These are phyloP conservation scores for Chromosphaera perkinsii DNA, from an alignment of 208 protist genomes.

Conservation along the genomic window DNA sequence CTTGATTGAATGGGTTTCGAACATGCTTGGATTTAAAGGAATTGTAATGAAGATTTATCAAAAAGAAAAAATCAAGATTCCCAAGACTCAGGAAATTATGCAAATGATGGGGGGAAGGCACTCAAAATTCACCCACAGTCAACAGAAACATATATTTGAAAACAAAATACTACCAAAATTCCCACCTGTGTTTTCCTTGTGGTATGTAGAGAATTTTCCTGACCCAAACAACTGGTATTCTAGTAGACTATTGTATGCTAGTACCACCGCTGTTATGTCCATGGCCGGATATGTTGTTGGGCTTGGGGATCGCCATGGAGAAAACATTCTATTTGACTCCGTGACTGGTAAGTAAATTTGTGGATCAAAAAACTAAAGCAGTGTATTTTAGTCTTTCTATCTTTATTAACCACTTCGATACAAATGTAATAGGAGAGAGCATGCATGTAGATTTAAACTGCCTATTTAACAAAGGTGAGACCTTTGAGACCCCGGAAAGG, in stretches of 20 bases:
- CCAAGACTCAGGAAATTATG: not conserved
- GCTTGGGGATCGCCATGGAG: conserved; percentile 64
- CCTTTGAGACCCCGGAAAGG: conserved; percentile 45
- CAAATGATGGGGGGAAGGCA: too few relatives aligned
- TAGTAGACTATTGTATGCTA: conserved; percentile 47
- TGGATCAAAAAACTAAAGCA: too few relatives aligned
- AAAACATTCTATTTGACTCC: conserved; percentile 74
- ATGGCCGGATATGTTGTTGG: conserved; percentile 66
- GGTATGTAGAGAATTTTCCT: conserved; percentile 63
- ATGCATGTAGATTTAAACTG: conserved; percentile 74
- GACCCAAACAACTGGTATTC: conserved; percentile 59
- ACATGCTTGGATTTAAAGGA: conserved; percentile 14
- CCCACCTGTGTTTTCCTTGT: conserved; percentile 64
- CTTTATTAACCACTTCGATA: too few relatives aligned
- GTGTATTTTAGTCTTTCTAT: too few relatives aligned
- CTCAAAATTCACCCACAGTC: not conserved
- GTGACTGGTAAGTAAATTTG: too few relatives aligned
- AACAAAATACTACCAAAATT: conserved; percentile 35
- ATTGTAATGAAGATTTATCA: conserved; percentile 11
- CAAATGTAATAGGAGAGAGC: too few relatives aligned
- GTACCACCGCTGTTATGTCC: conserved; percentile 60
- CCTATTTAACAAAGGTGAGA: conserved; percentile 56
- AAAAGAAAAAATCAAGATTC: not conserved
- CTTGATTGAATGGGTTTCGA: conserved; percentile 67
- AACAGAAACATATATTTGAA: conserved; percentile 1